A percentile compares a stretch with the other conserved stretches of the same genome.
These are phyloP conservation scores for Colletotrichum sp. DNA, from an alignment of 2,329 filamentous ascomycete species.

Conservation along the genomic window DNA sequence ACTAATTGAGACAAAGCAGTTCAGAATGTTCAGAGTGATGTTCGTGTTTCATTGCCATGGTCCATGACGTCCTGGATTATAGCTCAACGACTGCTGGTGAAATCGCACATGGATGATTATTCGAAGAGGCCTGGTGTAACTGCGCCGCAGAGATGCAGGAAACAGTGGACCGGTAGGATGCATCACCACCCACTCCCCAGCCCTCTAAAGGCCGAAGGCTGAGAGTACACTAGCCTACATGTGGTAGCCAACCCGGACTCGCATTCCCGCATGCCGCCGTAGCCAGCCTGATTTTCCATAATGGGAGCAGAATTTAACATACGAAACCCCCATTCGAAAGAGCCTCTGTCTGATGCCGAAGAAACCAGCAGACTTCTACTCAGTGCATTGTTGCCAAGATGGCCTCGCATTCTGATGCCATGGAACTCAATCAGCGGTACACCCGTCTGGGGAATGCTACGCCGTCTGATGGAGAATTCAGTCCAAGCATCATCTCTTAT, in stretches of 20 bases:
- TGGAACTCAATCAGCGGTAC: not conserved
- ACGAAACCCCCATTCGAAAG: rapidly evolving
- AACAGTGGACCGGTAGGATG: not conserved
- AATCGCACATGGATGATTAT: not conserved
- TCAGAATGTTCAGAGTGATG: no score
- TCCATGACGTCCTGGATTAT: rapidly evolving
- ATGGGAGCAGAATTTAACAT: not conserved
- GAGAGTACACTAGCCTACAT: not conserved
- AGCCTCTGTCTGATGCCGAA: not conserved
- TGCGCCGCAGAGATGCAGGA: not conserved
- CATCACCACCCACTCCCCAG: not conserved
- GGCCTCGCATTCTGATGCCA: not conserved
- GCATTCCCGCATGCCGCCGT: not conserved
- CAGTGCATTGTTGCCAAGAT: not conserved
- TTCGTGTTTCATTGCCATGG: no score
- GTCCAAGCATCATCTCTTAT: not conserved
- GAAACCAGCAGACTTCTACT: not conserved
- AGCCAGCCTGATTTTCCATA: not conserved
- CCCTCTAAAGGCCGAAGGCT: not conserved
- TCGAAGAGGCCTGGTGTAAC: not conserved
- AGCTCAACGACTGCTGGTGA: not conserved
- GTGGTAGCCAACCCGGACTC: not conserved
- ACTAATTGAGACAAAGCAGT: not conserved
- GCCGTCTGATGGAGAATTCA: not conserved
- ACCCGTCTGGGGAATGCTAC: not conserved